Base-by-base conservation (phyloP, 1,284 basidiomycete species). In the Ustilago shanxiensis region DNA sequence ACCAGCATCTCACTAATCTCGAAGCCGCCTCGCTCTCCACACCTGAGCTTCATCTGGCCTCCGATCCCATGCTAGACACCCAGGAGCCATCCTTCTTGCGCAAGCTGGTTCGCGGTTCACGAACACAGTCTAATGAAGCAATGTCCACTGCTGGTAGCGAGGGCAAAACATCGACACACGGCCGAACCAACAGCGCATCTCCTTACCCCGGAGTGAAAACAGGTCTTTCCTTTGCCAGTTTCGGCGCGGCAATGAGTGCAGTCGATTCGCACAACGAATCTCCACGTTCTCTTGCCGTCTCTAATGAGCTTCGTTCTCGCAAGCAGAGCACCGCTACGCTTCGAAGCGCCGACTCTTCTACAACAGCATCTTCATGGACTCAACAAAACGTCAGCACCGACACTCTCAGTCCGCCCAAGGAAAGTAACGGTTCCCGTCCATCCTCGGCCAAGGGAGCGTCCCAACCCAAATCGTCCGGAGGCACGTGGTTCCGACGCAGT, bases 41-140 rank as follows among this genome's bases (percentile, higher is more conserved):
- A 0, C 80, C 80, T 1, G 80, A 82, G 62, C 74, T 82, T 8
- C 80, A 82, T 37, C 66, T 82, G 37, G 72, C 80, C 20, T 82
- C 80, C 2, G 79, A 80, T 29, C 73, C 80, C 1, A 62, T 82
- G 64, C 60, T 79, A 49, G 74, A 75, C 20, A 68, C 70, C 14
- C 69, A 80, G 16, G 76, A 77, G 45, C 73, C 73, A 0, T 68
- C 69, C 2, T 77, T 77, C 53, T 50, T 77, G 56, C 73, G 69
- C 45, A 72, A 62, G 51, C 66, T 77, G 18, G 69, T 66, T n/a
- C 71, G 64, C 29, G 66, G 58, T 41, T 56, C 63, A 2, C 57
- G 55, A 18, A 65, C 64, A 2, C 67, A 59, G 24, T 68, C 67
- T 6, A 53, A 66, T 29, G 65, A 66, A 20, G 60, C 65, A 13